phyloP scores from a whole-genome alignment of 2,329 filamentous ascomycete genomes.

The Xylariaceae sp. region DNA sequence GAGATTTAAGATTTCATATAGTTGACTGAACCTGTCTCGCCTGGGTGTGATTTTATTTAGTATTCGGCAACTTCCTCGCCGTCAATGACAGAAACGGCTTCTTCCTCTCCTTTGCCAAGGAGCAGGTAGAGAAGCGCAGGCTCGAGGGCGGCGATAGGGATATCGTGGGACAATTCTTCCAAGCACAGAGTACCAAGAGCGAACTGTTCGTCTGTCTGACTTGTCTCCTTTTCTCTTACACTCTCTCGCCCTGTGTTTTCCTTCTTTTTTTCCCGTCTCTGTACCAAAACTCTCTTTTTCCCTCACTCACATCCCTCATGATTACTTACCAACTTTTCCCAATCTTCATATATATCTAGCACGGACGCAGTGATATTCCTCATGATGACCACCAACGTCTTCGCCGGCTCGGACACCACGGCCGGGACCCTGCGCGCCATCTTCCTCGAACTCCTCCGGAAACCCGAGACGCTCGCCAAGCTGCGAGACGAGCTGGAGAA shows the following conservation, averaged over 20 bases:
- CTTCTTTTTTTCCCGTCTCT: no score
- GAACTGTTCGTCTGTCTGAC: conserved; percentile 13
- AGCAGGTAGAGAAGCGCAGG: conserved; percentile 9
- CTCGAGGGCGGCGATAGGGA: conserved; percentile 9
- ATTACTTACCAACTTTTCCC: no score
- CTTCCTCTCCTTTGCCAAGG: conserved; percentile 13
- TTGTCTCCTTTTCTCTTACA: background rate
- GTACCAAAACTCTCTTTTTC: no score
- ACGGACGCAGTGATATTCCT: conserved; percentile 10
- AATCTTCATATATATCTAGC: background rate
- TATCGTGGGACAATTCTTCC: conserved; percentile 13
- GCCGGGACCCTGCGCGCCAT: conserved; percentile 10
- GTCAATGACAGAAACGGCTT: conserved; percentile 17
- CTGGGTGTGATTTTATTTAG: no score
- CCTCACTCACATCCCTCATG: no score
- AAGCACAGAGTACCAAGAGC: conserved; percentile 7
- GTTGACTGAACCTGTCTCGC: no score
- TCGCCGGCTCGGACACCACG: conserved; percentile 18
- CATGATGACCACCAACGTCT: conserved; percentile 18
- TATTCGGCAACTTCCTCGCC: conserved; percentile 15
- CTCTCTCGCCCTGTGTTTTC: background rate
- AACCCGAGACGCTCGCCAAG: conserved; percentile 3
- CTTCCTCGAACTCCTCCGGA: conserved; percentile 10
- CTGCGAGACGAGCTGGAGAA: conserved; percentile 9
- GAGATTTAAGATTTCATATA: background rate